Evolutionary conservation across 2,329 filamentous ascomycete genomes (phyloP).

Genomic region (Epicoccum sorghinum): DNA sequence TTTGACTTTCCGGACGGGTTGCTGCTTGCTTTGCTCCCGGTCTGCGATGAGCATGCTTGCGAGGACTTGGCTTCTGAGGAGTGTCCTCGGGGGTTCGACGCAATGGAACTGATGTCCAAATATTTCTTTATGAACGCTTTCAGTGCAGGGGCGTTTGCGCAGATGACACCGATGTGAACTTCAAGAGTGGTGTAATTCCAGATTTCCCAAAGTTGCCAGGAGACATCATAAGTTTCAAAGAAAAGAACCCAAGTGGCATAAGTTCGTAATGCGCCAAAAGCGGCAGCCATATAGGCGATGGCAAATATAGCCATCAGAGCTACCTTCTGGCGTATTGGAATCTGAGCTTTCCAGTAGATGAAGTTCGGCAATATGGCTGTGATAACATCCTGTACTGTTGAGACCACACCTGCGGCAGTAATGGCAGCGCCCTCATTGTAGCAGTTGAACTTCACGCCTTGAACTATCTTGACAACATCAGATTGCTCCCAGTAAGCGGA

Average conservation of each 20-base stretch:
- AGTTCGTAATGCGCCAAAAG: constrained; percentile 15
- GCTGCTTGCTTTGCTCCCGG: background rate
- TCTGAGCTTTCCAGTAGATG: constrained; percentile 29
- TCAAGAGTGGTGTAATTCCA: constrained; percentile 23
- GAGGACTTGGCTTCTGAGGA: background rate
- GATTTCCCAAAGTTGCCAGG: constrained; percentile 22
- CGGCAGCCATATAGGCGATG: constrained; percentile 20
- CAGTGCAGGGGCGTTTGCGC: constrained; percentile 24
- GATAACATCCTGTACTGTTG: constrained; percentile 25
- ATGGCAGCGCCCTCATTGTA: constrained; percentile 25
- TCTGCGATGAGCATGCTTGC: background rate
- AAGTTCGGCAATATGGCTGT: constrained; percentile 23
- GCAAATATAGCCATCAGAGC: constrained; percentile 26
- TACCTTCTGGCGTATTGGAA: constrained; percentile 24
- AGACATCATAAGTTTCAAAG: constrained; percentile 24
- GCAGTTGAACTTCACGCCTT: constrained; percentile 20
- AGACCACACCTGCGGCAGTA: constrained; percentile 19
- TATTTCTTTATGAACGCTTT: constrained; percentile 22
- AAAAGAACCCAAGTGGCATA: constrained; percentile 20
- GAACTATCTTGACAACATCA: constrained; percentile 5
- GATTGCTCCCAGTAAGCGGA: constrained; percentile 27
- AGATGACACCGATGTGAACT: constrained; percentile 25
- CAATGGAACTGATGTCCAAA: background rate
- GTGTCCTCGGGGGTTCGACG: background rate
- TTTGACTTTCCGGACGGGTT: background rate